phyloP scores from a whole-genome alignment of 164 flowering plant genomes.

The Nymphaea thermarum region DNA sequence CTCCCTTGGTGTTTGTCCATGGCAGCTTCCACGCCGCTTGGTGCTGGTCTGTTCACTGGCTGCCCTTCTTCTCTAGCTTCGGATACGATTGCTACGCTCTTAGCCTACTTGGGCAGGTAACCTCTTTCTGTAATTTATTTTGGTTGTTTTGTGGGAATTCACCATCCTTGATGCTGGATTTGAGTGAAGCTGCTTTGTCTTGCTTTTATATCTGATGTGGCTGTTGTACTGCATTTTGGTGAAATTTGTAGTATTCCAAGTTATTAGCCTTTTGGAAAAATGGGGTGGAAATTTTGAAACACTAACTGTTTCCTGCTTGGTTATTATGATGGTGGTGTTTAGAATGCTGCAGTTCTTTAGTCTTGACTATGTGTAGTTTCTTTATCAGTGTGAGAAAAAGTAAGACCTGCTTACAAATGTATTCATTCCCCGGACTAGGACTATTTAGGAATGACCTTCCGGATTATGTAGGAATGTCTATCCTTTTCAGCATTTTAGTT shows the following conservation, averaged over 20 bases:
- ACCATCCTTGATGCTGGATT: not conserved
- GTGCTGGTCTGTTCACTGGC: constrained; percentile 95
- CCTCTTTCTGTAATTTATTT: not conserved
- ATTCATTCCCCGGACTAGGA: not conserved
- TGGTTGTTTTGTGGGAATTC: not conserved
- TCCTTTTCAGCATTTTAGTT: not conserved
- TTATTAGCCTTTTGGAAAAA: not conserved
- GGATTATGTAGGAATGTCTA: not conserved
- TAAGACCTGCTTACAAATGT: not conserved
- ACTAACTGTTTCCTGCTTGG: not conserved
- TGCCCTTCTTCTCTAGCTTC: constrained; percentile 58
- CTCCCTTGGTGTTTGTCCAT: constrained; percentile 78
- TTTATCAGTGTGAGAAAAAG: not conserved
- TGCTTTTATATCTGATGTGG: too few relatives aligned
- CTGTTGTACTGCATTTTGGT: not conserved
- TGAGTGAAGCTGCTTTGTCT: not conserved
- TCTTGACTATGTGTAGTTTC: not conserved
- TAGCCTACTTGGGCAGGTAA: constrained; percentile 86
- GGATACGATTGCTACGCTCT: constrained; percentile 78
- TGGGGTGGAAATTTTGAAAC: not conserved
- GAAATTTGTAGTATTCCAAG: too few relatives aligned
- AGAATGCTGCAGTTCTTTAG: not conserved
- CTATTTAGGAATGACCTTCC: not conserved
- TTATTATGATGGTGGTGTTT: not conserved
- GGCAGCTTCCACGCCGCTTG: constrained; percentile 96